Evolutionary conservation across 495 filamentous ascomycete genomes (phyloP).

Genomic region (Aspergillus mulundensis): DNA sequence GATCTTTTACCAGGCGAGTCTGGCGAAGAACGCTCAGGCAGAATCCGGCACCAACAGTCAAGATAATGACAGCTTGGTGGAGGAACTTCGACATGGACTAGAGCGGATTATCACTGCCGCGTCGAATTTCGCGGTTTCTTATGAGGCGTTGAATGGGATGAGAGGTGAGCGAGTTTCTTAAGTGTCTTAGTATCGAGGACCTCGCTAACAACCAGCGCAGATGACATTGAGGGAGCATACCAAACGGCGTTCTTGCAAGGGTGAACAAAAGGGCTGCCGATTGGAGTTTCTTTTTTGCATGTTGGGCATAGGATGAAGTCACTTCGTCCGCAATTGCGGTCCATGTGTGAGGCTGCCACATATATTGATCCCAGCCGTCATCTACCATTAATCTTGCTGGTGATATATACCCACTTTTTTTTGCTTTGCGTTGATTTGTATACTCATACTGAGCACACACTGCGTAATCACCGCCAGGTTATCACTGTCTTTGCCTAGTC

Average conservation of each 20-base stretch:
- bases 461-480: no score
- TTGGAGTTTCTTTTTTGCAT: neutral
- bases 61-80: conserved; percentile 38
- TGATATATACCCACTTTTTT: conserved; percentile 4
- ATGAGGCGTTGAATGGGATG: conserved; percentile 60
- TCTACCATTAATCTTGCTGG: neutral
- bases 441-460: neutral
- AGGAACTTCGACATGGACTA: conserved; percentile 52
- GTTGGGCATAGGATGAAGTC: neutral
- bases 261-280: no score
- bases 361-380: neutral
- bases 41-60: conserved; percentile 24
- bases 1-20: conserved; percentile 47
- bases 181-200: neutral
- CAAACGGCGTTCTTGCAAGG: conserved; percentile 37
- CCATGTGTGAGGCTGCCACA: neutral
- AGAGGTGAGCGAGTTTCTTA: conserved; percentile 41
- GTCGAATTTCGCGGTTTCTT: conserved; percentile 54
- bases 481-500: no score
- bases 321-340: neutral
- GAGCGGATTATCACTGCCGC: conserved; percentile 47
- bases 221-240: conserved; percentile 46
- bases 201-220: conserved; percentile 21
- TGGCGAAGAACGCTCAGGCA: conserved; percentile 43
- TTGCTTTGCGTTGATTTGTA: neutral